Conservation (phyloP, 176 grass and related monocot species). For the Phoenix dactylifera region DNA sequence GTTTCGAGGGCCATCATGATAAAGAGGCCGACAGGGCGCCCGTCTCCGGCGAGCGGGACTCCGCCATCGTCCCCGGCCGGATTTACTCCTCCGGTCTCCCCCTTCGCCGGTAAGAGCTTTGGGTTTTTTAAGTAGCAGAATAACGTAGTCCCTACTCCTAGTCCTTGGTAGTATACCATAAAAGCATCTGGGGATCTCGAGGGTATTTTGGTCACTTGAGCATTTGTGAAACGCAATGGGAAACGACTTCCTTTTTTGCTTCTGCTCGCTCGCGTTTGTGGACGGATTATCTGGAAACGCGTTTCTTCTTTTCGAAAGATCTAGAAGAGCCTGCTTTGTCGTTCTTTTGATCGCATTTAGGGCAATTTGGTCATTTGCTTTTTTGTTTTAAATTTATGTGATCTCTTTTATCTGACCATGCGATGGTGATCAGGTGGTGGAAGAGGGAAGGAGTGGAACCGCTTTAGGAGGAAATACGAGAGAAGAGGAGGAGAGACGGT, state of each 20-base stretch:
- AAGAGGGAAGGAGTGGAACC: neutral
- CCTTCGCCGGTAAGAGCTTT: neutral
- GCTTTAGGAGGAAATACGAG: neutral
- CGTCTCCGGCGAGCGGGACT: neutral
- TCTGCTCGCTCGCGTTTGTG: too few relatives aligned
- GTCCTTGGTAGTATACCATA: neutral
- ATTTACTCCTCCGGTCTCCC: neutral
- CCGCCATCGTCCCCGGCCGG: conserved; percentile 1
- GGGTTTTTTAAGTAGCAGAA: neutral
- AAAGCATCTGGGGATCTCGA: neutral
- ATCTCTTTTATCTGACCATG: too few relatives aligned
- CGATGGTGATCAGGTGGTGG: too few relatives aligned
- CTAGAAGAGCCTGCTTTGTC: too few relatives aligned
- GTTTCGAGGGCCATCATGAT: neutral
- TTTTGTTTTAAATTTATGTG: too few relatives aligned
- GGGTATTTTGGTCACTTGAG: too few relatives aligned
- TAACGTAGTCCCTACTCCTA: neutral
- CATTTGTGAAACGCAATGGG: too few relatives aligned
- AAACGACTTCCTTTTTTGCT: too few relatives aligned
- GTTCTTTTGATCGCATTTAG: too few relatives aligned
- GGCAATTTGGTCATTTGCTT: too few relatives aligned
- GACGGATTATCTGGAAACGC: too few relatives aligned
- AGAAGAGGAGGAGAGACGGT: neutral
- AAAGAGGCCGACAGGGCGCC: neutral
- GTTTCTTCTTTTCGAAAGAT: too few relatives aligned